Conservation (phyloP, 768 basidiomycete species). For the Mycena latifolia region DNA sequence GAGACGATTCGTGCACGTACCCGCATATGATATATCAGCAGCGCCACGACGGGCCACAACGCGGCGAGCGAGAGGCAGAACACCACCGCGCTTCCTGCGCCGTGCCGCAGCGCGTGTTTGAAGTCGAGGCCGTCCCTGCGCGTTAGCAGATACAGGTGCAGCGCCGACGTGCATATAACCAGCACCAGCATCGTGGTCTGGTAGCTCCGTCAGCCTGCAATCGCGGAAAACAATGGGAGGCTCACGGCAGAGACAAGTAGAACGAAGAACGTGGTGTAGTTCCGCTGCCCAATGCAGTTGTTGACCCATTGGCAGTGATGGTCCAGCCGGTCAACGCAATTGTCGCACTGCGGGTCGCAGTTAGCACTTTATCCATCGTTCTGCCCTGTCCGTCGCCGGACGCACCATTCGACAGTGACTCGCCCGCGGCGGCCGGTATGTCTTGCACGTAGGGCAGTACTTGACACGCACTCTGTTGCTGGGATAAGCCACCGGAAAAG, state of each 20-base stretch:
- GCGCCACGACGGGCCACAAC: conserved; percentile 85
- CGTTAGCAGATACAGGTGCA: conserved; percentile 83
- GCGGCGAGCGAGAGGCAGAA: conserved; percentile 80
- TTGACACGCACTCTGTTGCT: conserved; percentile 86
- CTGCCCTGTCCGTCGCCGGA: conserved; percentile 23
- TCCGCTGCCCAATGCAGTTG: conserved; percentile 94
- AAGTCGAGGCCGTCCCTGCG: conserved; percentile 58
- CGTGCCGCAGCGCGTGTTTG: conserved; percentile 62
- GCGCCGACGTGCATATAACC: conserved; percentile 84
- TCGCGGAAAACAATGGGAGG: not conserved
- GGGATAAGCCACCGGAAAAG: conserved; percentile 17
- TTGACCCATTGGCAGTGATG: conserved; percentile 95
- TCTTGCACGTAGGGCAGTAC: conserved; percentile 94
- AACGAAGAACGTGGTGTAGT: conserved; percentile 94
- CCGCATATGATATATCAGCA: conserved; percentile 88
- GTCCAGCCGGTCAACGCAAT: conserved; percentile 96
- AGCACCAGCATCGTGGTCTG: conserved; percentile 78
- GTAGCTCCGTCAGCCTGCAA: not conserved
- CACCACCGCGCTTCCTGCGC: conserved; percentile 84
- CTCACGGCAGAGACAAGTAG: conserved; percentile 71
- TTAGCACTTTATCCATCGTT: conserved; percentile 7
- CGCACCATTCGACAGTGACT: conserved; percentile 96
- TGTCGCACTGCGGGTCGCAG: conserved; percentile 85
- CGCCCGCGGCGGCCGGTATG: conserved; percentile 92
- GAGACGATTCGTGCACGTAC: conserved; percentile 58